Conservation (phyloP, 2,329 filamentous ascomycete species). For the Aureobasidium sp. region DNA sequence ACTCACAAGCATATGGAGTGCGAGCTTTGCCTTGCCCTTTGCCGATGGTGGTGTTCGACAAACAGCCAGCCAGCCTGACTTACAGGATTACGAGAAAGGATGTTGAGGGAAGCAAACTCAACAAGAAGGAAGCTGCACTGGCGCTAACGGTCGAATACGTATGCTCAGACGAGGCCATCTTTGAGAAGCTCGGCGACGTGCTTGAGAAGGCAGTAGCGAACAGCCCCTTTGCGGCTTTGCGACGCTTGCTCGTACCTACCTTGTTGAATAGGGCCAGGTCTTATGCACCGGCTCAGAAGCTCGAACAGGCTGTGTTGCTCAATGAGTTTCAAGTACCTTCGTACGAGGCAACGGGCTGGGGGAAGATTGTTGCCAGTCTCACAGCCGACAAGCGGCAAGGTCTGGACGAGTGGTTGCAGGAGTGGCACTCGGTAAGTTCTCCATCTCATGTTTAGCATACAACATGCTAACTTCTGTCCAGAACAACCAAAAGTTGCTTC, state of each 20-base stretch:
- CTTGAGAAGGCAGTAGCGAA: conserved; percentile 40
- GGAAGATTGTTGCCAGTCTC: conserved; percentile 42
- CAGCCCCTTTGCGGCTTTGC: conserved; percentile 39
- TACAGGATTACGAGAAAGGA: conserved; percentile 64
- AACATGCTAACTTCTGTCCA: conserved; percentile 16
- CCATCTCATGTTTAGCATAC: neutral
- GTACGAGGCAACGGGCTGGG: conserved; percentile 47
- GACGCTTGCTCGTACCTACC: conserved; percentile 43
- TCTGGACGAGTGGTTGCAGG: conserved; percentile 42
- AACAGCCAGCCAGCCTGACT: conserved; percentile 70
- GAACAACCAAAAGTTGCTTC: conserved; percentile 20
- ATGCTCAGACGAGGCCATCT: conserved; percentile 65
- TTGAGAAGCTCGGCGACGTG: conserved; percentile 35
- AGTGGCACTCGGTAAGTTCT: conserved; percentile 47
- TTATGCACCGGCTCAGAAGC: conserved; percentile 38
- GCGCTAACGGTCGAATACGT: conserved; percentile 67
- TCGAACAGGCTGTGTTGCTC: conserved; percentile 47
- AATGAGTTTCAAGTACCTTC: conserved; percentile 43
- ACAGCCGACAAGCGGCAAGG: conserved; percentile 35
- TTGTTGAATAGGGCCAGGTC: conserved; percentile 39
- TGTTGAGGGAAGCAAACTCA: conserved; percentile 17
- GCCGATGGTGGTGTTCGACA: conserved; percentile 60
- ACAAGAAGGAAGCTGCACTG: conserved; percentile 37
- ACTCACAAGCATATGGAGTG: conserved; percentile 60
- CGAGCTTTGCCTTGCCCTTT: conserved; percentile 42